A percentile compares a stretch with the other conserved stretches of the same genome.
Evolutionary conservation across 2,329 filamentous ascomycete species (phyloP).

Genomic region (Akanthomyces lecanii): DNA sequence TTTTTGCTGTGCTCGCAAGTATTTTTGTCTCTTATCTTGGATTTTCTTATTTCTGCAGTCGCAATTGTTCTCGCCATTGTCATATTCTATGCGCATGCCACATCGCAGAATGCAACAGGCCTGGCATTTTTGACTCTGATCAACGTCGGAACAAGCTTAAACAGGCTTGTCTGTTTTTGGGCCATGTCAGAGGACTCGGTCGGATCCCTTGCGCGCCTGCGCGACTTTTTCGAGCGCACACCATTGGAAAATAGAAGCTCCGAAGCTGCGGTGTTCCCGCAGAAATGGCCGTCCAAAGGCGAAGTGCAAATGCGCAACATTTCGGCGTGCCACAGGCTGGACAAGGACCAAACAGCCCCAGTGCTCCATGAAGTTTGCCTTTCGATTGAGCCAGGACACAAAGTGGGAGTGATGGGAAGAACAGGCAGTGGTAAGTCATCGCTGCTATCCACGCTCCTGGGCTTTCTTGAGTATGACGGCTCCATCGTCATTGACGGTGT

Average conservation of each 20-base stretch:
- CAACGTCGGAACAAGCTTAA: not conserved
- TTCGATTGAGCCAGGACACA: not conserved
- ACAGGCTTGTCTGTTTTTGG: not conserved
- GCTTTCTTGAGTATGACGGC: not conserved
- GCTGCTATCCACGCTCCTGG: not conserved
- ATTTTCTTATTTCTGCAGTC: not conserved
- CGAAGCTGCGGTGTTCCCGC: not conserved
- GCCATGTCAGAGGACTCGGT: not conserved
- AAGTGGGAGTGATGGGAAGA: not conserved
- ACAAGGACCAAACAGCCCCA: not conserved
- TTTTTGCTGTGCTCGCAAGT: not conserved
- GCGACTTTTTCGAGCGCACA: not conserved
- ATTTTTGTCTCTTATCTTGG: not conserved
- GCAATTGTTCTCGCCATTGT: not conserved
- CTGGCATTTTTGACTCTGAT: not conserved
- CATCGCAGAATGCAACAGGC: not conserved
- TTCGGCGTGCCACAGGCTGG: not conserved
- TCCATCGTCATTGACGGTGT: conserved; percentile 7
- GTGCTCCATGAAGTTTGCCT: not conserved
- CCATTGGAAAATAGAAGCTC: not conserved
- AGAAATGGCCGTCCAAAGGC: not conserved
- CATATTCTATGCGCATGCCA: not conserved
- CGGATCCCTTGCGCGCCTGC: not conserved
- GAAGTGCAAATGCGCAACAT: not conserved
- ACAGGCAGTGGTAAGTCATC: conserved; percentile 11